Evolutionary conservation across 257 asterid genomes (phyloP).

Genomic region (Jacaranda copaia): DNA sequence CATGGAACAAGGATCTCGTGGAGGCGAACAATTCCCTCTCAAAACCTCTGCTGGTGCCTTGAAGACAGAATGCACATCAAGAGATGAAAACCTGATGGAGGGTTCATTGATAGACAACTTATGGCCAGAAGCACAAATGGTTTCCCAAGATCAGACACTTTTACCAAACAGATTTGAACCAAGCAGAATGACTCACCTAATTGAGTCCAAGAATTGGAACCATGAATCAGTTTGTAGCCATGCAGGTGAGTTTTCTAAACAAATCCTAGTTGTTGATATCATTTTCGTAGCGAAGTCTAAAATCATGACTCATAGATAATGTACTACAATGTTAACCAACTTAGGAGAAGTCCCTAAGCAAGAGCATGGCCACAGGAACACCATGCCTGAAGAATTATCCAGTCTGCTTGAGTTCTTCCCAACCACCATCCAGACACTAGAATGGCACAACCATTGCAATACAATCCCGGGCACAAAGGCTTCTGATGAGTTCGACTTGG

Average conservation of each 20-base stretch:
- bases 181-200: conserved; percentile 13
- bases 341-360: conserved; percentile 26
- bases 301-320: neutral
- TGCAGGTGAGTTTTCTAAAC: conserved; percentile 35
- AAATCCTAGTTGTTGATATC: neutral
- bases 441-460: conserved; percentile 26
- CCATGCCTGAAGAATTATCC: conserved; percentile 42
- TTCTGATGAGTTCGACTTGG: conserved; percentile 19
- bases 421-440: conserved; percentile 30
- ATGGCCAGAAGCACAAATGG: conserved; percentile 29
- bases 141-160: conserved; percentile 32
- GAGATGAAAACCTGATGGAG: conserved; percentile 35
- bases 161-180: conserved; percentile 23
- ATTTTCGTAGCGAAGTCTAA: neutral
- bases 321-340: conserved; percentile 4
- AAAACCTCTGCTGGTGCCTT: neutral
- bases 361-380: conserved; percentile 24
- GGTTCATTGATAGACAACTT: conserved; percentile 29
- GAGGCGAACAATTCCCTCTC: conserved; percentile 17
- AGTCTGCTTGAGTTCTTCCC: conserved; percentile 40
- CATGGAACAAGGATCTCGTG: conserved; percentile 21
- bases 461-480: conserved; percentile 15
- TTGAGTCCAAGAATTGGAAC: conserved; percentile 29
- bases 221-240: conserved; percentile 28
- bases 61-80: conserved; percentile 12